Percentiles rank a stretch among this genome's conserved stretches.
These are phyloP conservation scores for Talaromyces sp. DNA, from an alignment of 2,329 filamentous ascomycete species.

Conservation along the genomic window DNA sequence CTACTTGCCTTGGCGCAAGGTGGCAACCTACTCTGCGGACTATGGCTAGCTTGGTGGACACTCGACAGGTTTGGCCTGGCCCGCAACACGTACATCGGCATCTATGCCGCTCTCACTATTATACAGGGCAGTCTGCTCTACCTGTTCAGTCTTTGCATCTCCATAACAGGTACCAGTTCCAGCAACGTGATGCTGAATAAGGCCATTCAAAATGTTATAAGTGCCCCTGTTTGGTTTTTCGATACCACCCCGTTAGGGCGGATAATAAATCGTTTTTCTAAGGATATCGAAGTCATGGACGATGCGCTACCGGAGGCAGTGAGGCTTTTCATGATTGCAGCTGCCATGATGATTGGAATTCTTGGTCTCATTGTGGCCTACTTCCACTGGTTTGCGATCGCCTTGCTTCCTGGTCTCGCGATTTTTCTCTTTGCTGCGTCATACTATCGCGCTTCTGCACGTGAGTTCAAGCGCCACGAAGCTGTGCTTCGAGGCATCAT, in stretches of 20 bases:
- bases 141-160: slow-evolving; percentile 47
- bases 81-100: slow-evolving; percentile 54
- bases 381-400: slow-evolving; percentile 6
- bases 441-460: slow-evolving; percentile 64
- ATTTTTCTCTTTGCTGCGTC: slow-evolving; percentile 58
- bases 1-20: neutral
- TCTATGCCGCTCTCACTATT: slow-evolving; percentile 64
- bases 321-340: slow-evolving; percentile 3
- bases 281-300: slow-evolving; percentile 73
- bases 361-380: slow-evolving; percentile 63
- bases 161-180: neutral
- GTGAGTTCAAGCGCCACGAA: slow-evolving; percentile 73
- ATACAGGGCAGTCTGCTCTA: slow-evolving; percentile 62
- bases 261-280: slow-evolving; percentile 74
- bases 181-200: slow-evolving; percentile 48
- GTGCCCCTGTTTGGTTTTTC: slow-evolving; percentile 71
- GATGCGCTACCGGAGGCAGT: slow-evolving; percentile 55
- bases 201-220: slow-evolving; percentile 65
- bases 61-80: slow-evolving; percentile 1
- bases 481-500: slow-evolving; percentile 73
- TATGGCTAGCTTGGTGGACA: slow-evolving; percentile 3
- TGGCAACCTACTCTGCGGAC: slow-evolving; percentile 3
- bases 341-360: slow-evolving; percentile 54
- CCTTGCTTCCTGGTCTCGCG: slow-evolving; percentile 54
- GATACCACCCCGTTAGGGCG: slow-evolving; percentile 75